phyloP scores from a whole-genome alignment of 2,329 filamentous ascomycete genomes.

The Phialophora chinensis region DNA sequence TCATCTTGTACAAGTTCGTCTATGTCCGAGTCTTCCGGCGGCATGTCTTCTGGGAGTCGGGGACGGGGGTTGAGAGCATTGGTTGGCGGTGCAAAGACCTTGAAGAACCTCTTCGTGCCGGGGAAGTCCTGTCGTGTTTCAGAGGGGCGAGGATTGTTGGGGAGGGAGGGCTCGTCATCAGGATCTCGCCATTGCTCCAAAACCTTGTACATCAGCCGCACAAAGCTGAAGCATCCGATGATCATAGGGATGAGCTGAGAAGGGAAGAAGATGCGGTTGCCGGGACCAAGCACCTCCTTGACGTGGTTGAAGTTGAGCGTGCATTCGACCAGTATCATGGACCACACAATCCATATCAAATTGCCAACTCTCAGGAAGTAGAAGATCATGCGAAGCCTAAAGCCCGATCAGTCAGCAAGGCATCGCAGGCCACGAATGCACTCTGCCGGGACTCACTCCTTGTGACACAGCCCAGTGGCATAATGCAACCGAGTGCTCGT shows the following conservation, averaged over 20 bases:
- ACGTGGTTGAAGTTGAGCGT: constrained; percentile 29
- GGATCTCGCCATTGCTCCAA: constrained; percentile 29
- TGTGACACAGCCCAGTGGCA: constrained; percentile 25
- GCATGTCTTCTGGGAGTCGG: constrained; percentile 13
- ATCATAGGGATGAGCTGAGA: constrained; percentile 30
- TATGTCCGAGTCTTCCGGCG: constrained; percentile 23
- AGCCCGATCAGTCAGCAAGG: constrained; percentile 1
- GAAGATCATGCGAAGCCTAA: constrained; percentile 23
- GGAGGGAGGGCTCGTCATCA: constrained; percentile 28
- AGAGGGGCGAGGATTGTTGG: constrained; percentile 5
- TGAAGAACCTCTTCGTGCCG: constrained; percentile 19
- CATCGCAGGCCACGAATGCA: neutral
- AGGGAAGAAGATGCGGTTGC: constrained; percentile 26
- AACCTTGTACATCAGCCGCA: constrained; percentile 24
- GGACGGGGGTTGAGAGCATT: constrained; percentile 4
- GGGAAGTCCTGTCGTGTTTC: constrained; percentile 12
- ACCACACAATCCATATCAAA: constrained; percentile 25
- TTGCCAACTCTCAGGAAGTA: constrained; percentile 25
- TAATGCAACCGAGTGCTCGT: constrained; percentile 31
- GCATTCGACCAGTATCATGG: constrained; percentile 26
- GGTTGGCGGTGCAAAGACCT: constrained; percentile 24
- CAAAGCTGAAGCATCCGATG: constrained; percentile 31
- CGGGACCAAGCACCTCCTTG: constrained; percentile 27
- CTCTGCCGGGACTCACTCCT: constrained; percentile 18
- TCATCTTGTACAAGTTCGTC: constrained; percentile 16